Evolutionary conservation across 1,284 basidiomycete genomes (phyloP).

Genomic region (Fomitopsis schrenkii): DNA sequence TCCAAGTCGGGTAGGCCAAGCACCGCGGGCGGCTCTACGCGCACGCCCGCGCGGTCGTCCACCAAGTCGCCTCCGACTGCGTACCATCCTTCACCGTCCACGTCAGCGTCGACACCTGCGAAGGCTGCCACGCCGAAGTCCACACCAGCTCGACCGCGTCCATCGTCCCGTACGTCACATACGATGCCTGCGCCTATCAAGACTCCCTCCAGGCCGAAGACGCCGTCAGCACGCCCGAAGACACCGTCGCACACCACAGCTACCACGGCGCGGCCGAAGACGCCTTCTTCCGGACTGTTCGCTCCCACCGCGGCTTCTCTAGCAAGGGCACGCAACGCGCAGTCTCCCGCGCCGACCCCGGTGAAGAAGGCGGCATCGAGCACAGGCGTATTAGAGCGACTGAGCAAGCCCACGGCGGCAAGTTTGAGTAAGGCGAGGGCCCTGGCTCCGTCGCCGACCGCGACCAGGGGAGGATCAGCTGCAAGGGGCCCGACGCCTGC

Average conservation of each 20-base stretch:
- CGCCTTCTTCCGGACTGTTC: conserved; percentile 46
- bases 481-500: conserved; percentile 21
- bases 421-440: conserved; percentile 51
- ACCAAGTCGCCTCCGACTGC: conserved; percentile 26
- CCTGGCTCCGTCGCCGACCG: conserved; percentile 18
- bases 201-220: conserved; percentile 31
- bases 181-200: conserved; percentile 8
- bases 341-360: conserved; percentile 40
- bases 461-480: conserved; percentile 15
- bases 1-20: conserved; percentile 20
- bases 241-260: conserved; percentile 39
- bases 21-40: conserved; percentile 11
- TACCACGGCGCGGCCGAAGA: conserved; percentile 23
- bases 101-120: conserved; percentile 15
- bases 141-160: conserved; percentile 17
- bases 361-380: conserved; percentile 44
- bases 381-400: conserved; percentile 48
- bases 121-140: conserved; percentile 16
- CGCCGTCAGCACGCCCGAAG: conserved; percentile 41
- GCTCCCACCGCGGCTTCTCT: conserved; percentile 78
- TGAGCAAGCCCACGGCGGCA: conserved; percentile 75
- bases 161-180: conserved; percentile 17
- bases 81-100: conserved; percentile 19
- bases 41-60: conserved; percentile 23
- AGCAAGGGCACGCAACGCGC: conserved; percentile 54